These are phyloP conservation scores for Beverwykella pulmonaria DNA, from an alignment of 495 filamentous ascomycete species.

Conservation along the genomic window DNA sequence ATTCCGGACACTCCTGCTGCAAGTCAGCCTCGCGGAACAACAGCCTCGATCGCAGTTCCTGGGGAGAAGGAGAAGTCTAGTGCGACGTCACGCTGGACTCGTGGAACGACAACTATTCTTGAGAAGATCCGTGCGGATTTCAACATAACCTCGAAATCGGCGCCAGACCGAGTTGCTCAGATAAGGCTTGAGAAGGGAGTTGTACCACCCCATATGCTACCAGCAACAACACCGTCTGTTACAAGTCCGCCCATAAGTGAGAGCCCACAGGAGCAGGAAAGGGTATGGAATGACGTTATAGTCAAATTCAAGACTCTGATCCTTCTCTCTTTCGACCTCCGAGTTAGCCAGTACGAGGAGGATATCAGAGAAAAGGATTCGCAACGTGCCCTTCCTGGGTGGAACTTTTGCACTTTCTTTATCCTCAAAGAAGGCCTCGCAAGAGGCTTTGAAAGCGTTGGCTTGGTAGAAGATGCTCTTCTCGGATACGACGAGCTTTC, in stretches of 20 bases:
- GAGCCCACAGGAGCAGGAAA: constrained; percentile 68
- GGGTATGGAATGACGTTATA: constrained; percentile 79
- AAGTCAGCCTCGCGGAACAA: constrained; percentile 61
- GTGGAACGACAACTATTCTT: constrained; percentile 74
- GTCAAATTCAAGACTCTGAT: constrained; percentile 85
- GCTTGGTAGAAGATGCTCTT: constrained; percentile 91
- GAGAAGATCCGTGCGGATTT: constrained; percentile 93
- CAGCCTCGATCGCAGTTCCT: constrained; percentile 47
- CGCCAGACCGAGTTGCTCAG: constrained; percentile 80
- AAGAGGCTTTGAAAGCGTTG: constrained; percentile 92
- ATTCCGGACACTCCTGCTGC: constrained; percentile 77
- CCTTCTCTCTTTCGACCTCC: constrained; percentile 83
- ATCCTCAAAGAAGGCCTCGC: constrained; percentile 94
- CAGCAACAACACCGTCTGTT: constrained; percentile 39
- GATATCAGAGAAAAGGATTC: constrained; percentile 93
- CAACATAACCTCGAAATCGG: constrained; percentile 78
- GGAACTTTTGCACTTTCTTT: constrained; percentile 99
- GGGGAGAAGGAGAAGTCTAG: constrained; percentile 50
- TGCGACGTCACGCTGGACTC: constrained; percentile 67
- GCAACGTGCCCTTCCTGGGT: constrained; percentile 85
- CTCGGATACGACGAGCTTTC: constrained; percentile 91
- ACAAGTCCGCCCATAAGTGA: constrained; percentile 50
- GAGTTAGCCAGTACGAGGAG: constrained; percentile 93
- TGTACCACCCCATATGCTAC: constrained; percentile 43
- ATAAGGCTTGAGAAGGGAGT: constrained; percentile 66